phyloP scores from a whole-genome alignment of 2,329 filamentous ascomycete genomes.

The Fusarium pseudograminearum region DNA sequence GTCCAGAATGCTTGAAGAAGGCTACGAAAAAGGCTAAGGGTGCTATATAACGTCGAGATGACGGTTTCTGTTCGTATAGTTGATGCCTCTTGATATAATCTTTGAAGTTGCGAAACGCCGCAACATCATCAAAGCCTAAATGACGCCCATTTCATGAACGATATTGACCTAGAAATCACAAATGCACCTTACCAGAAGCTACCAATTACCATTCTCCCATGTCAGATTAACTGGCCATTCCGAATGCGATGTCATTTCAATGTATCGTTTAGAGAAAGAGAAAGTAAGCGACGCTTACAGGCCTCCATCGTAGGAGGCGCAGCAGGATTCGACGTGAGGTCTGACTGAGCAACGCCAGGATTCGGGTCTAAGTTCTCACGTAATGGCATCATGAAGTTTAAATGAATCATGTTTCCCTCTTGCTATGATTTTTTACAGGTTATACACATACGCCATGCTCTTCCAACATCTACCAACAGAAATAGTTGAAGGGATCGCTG shows the following conservation, averaged over 20 bases:
- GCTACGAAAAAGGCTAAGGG: background rate
- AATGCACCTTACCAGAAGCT: background rate
- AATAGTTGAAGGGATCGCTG: conserved; percentile 1
- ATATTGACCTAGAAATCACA: background rate
- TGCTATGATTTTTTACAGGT: accelerated
- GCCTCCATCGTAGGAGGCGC: background rate
- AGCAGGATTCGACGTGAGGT: background rate
- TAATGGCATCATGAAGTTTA: background rate
- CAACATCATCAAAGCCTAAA: background rate
- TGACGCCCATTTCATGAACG: background rate
- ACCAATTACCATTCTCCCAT: background rate
- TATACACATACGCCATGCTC: background rate
- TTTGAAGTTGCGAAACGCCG: too few relatives aligned
- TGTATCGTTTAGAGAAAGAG: background rate
- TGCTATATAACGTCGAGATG: background rate
- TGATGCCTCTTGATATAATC: too few relatives aligned
- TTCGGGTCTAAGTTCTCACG: conserved; percentile 6
- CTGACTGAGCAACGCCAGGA: background rate
- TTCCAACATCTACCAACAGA: conserved; percentile 9
- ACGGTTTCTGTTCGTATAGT: too few relatives aligned
- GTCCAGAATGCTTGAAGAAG: background rate
- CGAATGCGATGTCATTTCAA: background rate
- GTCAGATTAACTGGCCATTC: background rate
- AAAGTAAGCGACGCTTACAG: background rate
- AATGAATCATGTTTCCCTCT: background rate